phyloP scores from a whole-genome alignment of 768 basidiomycete species.

The Fomitopsis pulvina region DNA sequence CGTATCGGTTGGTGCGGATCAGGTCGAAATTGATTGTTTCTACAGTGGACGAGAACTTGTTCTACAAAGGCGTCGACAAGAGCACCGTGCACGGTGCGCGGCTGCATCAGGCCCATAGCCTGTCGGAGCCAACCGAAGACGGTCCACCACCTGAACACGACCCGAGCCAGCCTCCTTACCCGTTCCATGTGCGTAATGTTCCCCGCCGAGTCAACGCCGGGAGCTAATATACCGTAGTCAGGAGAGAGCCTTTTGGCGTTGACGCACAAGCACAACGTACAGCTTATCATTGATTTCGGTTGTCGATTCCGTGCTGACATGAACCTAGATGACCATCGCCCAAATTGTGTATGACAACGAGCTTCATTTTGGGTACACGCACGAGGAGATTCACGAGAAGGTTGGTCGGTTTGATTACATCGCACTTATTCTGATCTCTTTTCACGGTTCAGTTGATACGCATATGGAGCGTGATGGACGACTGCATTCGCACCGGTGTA shows the following conservation, averaged over 20 bases:
- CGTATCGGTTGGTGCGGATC: neutral
- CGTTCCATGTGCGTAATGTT: slow-evolving; percentile 40
- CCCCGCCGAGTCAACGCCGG: neutral
- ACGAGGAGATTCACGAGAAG: slow-evolving; percentile 70
- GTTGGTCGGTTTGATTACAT: slow-evolving; percentile 25
- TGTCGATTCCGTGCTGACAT: neutral
- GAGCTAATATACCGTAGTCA: slow-evolving; percentile 29
- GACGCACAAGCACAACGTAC: slow-evolving; percentile 77
- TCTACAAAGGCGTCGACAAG: slow-evolving; percentile 90
- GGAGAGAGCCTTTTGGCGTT: slow-evolving; percentile 69
- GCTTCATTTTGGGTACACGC: slow-evolving; percentile 67
- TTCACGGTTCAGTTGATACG: slow-evolving; percentile 41
- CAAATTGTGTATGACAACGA: slow-evolving; percentile 95
- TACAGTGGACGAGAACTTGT: slow-evolving; percentile 85
- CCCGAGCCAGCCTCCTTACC: slow-evolving; percentile 68
- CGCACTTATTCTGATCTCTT: neutral
- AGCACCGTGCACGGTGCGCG: slow-evolving; percentile 72
- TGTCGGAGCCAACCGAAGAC: slow-evolving; percentile 29
- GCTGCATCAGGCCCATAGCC: slow-evolving; percentile 54
- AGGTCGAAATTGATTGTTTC: neutral
- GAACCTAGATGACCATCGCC: slow-evolving; percentile 76
- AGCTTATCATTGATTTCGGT: slow-evolving; percentile 11
- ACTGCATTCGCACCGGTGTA: slow-evolving; percentile 83
- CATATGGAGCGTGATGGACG: slow-evolving; percentile 92
- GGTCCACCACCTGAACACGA: slow-evolving; percentile 16